These are phyloP conservation scores for Aspergillus amoenus DNA, from an alignment of 2,329 filamentous ascomycete species.

Conservation along the genomic window DNA sequence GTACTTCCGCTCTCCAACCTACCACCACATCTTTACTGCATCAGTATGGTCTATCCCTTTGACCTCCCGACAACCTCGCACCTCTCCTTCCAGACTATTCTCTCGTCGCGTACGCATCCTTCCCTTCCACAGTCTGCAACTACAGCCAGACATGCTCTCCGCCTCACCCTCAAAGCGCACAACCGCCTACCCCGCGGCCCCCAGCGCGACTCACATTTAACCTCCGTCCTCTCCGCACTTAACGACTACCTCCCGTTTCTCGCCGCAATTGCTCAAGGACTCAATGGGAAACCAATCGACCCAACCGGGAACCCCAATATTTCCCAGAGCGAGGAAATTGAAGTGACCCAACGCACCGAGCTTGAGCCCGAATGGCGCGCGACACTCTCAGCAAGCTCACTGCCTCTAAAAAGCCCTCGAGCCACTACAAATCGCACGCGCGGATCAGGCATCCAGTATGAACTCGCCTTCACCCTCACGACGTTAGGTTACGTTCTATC, in stretches of 20 bases:
- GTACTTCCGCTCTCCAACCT: conserved; percentile 6
- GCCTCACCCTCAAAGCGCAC: conserved; percentile 81
- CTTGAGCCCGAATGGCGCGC: conserved; percentile 79
- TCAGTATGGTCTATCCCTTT: conserved; percentile 83
- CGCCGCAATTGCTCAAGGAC: conserved; percentile 70
- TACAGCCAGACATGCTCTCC: conserved; percentile 78
- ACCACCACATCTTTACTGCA: conserved; percentile 1
- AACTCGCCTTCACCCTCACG: conserved; percentile 75
- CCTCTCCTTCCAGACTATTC: conserved; percentile 75
- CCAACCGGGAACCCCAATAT: not conserved
- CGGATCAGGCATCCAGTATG: conserved; percentile 74
- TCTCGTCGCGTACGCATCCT: conserved; percentile 80
- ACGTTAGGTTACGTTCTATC: conserved; percentile 74
- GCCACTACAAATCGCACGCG: conserved; percentile 60
- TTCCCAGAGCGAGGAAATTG: conserved; percentile 59
- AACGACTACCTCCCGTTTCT: conserved; percentile 82
- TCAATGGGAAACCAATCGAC: conserved; percentile 56
- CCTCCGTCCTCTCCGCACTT: conserved; percentile 66
- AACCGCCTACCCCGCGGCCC: conserved; percentile 72
- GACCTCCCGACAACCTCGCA: conserved; percentile 84
- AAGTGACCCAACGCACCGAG: conserved; percentile 64
- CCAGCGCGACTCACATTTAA: conserved; percentile 69
- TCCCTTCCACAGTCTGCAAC: conserved; percentile 81
- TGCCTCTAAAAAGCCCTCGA: conserved; percentile 32
- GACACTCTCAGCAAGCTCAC: conserved; percentile 57